Percentiles rank a stretch among this genome's conserved stretches.
phyloP scores from a whole-genome alignment of 768 basidiomycete species.

The Boletales sp. region DNA sequence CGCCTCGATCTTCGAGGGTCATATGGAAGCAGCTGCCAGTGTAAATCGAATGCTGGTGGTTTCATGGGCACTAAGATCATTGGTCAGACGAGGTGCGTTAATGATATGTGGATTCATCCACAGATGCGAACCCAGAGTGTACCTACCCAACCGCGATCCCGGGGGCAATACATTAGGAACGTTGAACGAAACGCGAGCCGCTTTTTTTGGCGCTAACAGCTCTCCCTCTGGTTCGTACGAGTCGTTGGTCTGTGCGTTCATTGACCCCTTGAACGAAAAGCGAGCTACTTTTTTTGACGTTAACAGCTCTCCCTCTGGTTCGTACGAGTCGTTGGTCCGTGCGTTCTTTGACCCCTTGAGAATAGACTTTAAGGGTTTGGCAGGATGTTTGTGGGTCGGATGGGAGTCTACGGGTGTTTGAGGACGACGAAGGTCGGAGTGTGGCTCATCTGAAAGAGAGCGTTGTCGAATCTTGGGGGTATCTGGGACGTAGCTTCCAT shows the following conservation, averaged over 20 bases:
- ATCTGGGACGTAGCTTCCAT: too few species aligned
- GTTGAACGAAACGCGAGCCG: conserved; percentile 16
- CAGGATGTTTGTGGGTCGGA: too few species aligned
- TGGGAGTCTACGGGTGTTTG: too few species aligned
- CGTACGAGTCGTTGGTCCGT: conserved; percentile 21
- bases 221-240: conserved; percentile 32
- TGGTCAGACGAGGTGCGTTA: conserved; percentile 30
- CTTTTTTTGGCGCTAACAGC: conserved; percentile 20
- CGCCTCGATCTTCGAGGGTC: conserved; percentile 31
- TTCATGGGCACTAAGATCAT: conserved; percentile 34
- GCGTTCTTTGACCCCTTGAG: neutral
- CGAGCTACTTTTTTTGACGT: conserved; percentile 20
- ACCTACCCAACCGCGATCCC: conserved; percentile 24
- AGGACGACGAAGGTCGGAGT: too few species aligned
- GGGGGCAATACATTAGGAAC: conserved; percentile 20
- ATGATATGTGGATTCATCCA: conserved; percentile 6
- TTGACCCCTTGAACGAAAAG: conserved; percentile 21
- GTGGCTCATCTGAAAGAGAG: too few species aligned
- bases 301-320: conserved; percentile 28
- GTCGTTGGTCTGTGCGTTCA: conserved; percentile 14
- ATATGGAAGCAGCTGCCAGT: conserved; percentile 49
- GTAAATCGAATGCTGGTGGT: conserved; percentile 38
- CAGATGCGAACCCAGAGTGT: neutral
- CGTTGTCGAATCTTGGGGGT: too few species aligned
- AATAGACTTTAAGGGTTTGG: too few species aligned